Base-by-base conservation (phyloP, 148 eudicot genomes). In the Cornus kousa region DNA sequence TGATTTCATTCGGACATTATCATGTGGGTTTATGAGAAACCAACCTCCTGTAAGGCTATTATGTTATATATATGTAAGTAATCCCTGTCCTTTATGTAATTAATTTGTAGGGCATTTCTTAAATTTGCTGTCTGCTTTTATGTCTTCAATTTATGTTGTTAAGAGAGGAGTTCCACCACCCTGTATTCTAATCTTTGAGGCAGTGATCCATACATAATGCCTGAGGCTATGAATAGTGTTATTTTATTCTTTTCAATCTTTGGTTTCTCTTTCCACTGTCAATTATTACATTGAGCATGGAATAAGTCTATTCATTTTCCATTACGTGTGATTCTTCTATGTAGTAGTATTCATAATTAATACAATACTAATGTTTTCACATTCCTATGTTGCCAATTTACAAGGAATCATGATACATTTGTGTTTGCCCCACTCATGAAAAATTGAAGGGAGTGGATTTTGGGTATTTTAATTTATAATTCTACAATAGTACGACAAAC, bases 21-120 rank as follows among this genome's bases (percentile, higher is more conserved):
- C n/a, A 0, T 48, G 31, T 35, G 67, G 53, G 17, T 1, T 67
- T 68, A 13, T 4, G 39, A 40, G 10, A 43, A 81, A 78, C 66
- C 73, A 64, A 73, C 46, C 31, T 28, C 20, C 4, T 50, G 37
- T 43, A 24, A 72, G 17, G 82, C 22, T 35, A 40, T 70, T 35
- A 40, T 70, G 66, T 76, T 43, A 68, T 77, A 81, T 72, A 68
- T 72, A 79, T 72, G 82, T 80, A 57, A 53, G 79, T 78, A 74
- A 79, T 74, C 43, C 64, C 71, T 64, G 50, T 70, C 72, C 24
- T 73, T 35, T 28, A 1, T 76, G 75, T 76, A 66, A 73, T 67
- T 74, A 82, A 50, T 75, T 70, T 24, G 60, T 79, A 64, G 82
- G 76, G 70, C 39, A 22, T 73, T 83, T 77, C 23, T 83, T 65